phyloP scores from a whole-genome alignment of 1,139 yeast species.

The Candida tetrigidarum region DNA sequence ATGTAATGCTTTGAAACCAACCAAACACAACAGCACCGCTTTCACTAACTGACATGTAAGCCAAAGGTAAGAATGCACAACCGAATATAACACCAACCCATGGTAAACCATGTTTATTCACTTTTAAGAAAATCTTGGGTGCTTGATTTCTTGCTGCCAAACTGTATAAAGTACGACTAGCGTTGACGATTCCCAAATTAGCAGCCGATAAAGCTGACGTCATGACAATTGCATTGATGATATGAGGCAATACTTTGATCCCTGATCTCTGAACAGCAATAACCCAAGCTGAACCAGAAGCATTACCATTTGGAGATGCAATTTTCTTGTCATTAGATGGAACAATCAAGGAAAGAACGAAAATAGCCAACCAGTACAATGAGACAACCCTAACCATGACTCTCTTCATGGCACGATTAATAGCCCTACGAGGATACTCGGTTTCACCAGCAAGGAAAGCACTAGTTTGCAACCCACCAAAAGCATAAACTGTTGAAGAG shows the following conservation, averaged over 20 bases:
- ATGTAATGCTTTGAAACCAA: slow-evolving; percentile 32
- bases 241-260: slow-evolving; percentile 50
- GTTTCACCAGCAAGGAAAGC: slow-evolving; percentile 54
- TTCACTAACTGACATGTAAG: slow-evolving; percentile 29
- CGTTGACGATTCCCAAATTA: slow-evolving; percentile 44
- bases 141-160: slow-evolving; percentile 47
- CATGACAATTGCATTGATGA: slow-evolving; percentile 53
- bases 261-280: slow-evolving; percentile 55
- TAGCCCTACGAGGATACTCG: slow-evolving; percentile 49
- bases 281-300: slow-evolving; percentile 58
- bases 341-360: slow-evolving; percentile 51
- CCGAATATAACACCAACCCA: slow-evolving; percentile 32
- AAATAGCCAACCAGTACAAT: slow-evolving; percentile 47
- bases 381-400: slow-evolving; percentile 48
- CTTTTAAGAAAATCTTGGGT: slow-evolving; percentile 46
- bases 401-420: slow-evolving; percentile 51
- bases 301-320: slow-evolving; percentile 46
- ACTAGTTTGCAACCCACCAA: slow-evolving; percentile 41
- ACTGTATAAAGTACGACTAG: slow-evolving; percentile 49
- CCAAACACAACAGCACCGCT: slow-evolving; percentile 29
- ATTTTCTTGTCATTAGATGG: slow-evolving; percentile 45
- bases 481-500: slow-evolving; percentile 29
- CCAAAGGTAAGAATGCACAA: slow-evolving; percentile 28
- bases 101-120: slow-evolving; percentile 30
- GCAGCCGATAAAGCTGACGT: slow-evolving; percentile 60